Base-by-base conservation (phyloP, 768 basidiomycete species). In the Hygrocybe punicea region DNA sequence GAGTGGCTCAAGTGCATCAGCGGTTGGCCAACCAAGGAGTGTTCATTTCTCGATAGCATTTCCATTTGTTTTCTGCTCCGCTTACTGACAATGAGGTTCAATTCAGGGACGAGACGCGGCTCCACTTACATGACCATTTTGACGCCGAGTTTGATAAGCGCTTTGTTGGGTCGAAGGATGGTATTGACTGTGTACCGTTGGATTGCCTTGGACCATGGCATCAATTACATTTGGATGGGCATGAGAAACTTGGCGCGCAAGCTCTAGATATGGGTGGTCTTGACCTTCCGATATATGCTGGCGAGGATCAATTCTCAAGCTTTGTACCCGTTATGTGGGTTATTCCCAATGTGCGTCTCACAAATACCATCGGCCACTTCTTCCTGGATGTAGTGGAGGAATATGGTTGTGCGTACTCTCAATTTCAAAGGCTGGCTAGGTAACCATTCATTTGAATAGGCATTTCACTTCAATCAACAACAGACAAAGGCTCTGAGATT, bases 201-300 rank as follows among this genome's bases (percentile, higher is more conserved):
- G 53, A 55, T 29, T 47, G 24, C 21, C 39, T 65, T 21, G 60
- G 65, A 6, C 60, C 61, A 17, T 61, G 45, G 48, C 60, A 66
- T 56, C 53, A 67, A 37, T 24, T 58, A n/a, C 60, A 64, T 57
- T 48, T 40, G n/a, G 68, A 69, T 61, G 68, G 65, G 3, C 68
- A 69, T 50, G 68, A 67, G 53, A 69, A 67, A 46, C 60, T 69
- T 9, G 55, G 42, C 13, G 40, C 51, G n/a, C 62, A 65, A 50
- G 65, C 67, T 5, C 53, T 69, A 24, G 44, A 56, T 19, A 65
- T 69, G 61, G 67, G 67, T 21, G 52, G 40, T 1, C 60, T 63
- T 6, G 25, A 57, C 11, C 51, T 69, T 29, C 62, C 63, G 6
- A 65, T 68, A 14, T 70, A 70, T 56, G 63, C 53, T 4, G 42